Evolutionary conservation across 805 yeast genomes (phyloP), one percentile per base, ranked within the genome.

Genomic region (Kluyveromyces lactis): DNA sequence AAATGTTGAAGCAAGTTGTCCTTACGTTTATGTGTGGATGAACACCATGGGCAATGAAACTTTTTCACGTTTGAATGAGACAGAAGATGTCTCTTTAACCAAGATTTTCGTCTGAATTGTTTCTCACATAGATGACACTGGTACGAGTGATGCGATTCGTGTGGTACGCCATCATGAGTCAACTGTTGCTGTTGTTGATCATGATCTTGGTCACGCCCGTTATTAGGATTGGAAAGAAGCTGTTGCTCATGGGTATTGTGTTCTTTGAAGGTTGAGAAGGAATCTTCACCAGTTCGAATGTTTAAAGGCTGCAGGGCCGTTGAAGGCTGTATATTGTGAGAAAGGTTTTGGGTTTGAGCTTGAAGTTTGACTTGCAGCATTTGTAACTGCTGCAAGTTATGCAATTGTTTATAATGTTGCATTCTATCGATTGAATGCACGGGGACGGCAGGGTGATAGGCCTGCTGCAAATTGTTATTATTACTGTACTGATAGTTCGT

Each of bases 1-100:
- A 58, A 51, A 36, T 58, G 63, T 37, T 58, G 59, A 19, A 56
- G 41, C 4, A 58, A 41, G 38, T 58, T 58, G 40, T 58, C 63
- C 43, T 55, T 55, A 33, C 63, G 45, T 44, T 58, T 58, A 41
- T 58, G 63, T 33, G 49, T 54, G 32, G 57, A 51, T 24, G 46
- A 40, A 35, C 63, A 58, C 56, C 56, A 53, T 3, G 56, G 55
- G 44, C 63, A 58, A 15, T 42, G 36, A 31, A 48, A 56, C 16
- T 51, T 53, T 32, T 58, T 49, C 15, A 46, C 46, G 26, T 48
- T 42, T 1, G 59, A 51, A 35, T 58, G 63, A 12, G 59, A 51
- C n/a, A 56, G 32, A 10, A 53, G 37, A 38, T 58, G 62, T 31
- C 63, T 45, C 39, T 52, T 50, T 31, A 56, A 44, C 62, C 63